A percentile compares a stretch with the other conserved stretches of the same genome.
Evolutionary conservation across 257 asterid genomes (phyloP).

Genomic region (Galeopsis tetrahit): DNA sequence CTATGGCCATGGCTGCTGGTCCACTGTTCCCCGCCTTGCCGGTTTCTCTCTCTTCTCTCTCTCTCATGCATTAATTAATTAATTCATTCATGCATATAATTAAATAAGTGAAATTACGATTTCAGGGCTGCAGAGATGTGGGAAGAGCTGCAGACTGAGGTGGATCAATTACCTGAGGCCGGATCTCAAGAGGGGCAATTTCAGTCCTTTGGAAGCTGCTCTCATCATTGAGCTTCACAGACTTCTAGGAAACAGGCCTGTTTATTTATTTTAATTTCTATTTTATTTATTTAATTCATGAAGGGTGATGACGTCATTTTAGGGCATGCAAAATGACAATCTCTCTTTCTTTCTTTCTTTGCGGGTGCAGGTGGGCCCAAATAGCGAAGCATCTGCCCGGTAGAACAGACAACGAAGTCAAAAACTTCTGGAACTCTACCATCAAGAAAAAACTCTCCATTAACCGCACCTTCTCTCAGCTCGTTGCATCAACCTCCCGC

Average conservation of each 20-base stretch:
- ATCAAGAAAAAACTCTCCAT: constrained; percentile 64
- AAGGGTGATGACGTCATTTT: neutral
- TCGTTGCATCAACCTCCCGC: constrained; percentile 22
- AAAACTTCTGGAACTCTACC: constrained; percentile 87
- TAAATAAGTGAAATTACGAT: neutral
- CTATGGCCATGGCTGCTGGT: constrained; percentile 48
- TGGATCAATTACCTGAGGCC: constrained; percentile 92
- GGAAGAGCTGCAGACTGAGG: constrained; percentile 82
- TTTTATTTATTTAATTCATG: neutral
- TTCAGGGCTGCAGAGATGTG: constrained; percentile 81
- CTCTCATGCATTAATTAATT: neutral
- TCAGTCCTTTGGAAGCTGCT: constrained; percentile 62
- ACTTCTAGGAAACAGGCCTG: constrained; percentile 68
- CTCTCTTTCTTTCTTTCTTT: neutral
- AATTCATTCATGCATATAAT: neutral
- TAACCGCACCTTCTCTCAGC: constrained; percentile 32
- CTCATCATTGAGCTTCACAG: constrained; percentile 67
- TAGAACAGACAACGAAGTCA: constrained; percentile 87
- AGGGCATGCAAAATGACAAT: constrained; percentile 8
- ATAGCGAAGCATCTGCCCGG: constrained; percentile 82
- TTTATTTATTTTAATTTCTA: neutral
- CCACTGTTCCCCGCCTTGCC: constrained; percentile 44
- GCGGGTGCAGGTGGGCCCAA: constrained; percentile 79
- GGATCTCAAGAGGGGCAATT: constrained; percentile 76
- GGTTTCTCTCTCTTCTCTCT: constrained; percentile 32